Evolutionary conservation across 163 green algal species (phyloP), one percentile per base, ranked within the genome.

Genomic region (Smithsoniella earleae): DNA sequence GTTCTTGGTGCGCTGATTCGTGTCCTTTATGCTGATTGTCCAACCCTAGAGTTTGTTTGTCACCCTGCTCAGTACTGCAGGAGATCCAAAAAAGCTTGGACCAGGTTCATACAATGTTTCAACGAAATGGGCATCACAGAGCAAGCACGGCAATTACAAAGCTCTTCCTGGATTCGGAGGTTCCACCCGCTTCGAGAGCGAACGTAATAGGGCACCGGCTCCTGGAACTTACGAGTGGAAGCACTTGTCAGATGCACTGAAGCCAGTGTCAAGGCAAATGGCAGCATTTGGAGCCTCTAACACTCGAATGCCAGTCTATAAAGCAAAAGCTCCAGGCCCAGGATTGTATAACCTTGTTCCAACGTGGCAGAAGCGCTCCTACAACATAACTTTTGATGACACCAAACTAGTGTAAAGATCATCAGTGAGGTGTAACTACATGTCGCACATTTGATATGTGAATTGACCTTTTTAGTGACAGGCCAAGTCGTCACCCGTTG

Each of bases 231-330:
- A 69, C 25, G 25, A 69, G 3, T 34, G 10, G 16, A 30, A 43
- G 58, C 18, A 69, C 20, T 30, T 69, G 25, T 25, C 1, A n/a
- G 16, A 33, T 8, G 58, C 58, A n/a, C 58, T 69, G 58, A 33
- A 13, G 25, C 58, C 58, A 0, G 10, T 43, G 18, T 33, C 58
- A 30, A 30, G 58, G 27, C 10, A 30, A n/a, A 5, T 33, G 20
- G 58, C 58, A 13, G 58, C 58, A 16, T 69, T 69, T 34, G 58
- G 58, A 38, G 58, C 43, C 27, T 69, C 58, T 69, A 33, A 69
- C 43, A n/a, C 58, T 6, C 6, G 25, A 6, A 30, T 34, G 58
- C 25, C 58, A 16, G 25, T 5, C 3, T n/a, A 34, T 4, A 43
- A 30, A n/a, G 34, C 31, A 36, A 22, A 34, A 18, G 16, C 43